Percentiles rank a stretch among this genome's conserved stretches.
Conservation (phyloP, 148 eudicot species). For the Dianthus caryophyllus region DNA sequence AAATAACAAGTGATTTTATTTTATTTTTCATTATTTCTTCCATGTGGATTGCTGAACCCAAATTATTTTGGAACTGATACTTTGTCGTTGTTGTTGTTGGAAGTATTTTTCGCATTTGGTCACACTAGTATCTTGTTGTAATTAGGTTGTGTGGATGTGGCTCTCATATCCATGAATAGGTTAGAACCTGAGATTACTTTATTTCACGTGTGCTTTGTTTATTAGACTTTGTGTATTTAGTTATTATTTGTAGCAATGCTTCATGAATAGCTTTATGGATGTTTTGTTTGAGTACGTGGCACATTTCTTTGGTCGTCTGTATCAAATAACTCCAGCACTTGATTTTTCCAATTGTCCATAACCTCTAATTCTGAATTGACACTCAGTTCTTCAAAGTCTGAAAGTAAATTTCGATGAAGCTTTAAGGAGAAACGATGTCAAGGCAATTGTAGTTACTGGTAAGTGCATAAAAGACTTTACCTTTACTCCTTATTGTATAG, state of each 20-base stretch:
- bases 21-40: too few species aligned
- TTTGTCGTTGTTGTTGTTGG: too few species aligned
- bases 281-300: not conserved
- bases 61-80: too few species aligned
- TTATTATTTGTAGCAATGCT: not conserved
- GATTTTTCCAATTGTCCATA: not conserved
- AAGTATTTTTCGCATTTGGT: too few species aligned
- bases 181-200: not conserved
- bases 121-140: not conserved
- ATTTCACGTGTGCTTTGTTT: not conserved
- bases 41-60: too few species aligned
- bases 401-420: slow-evolving; percentile 68
- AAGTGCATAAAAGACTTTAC: slow-evolving; percentile 6
- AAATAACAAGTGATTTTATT: too few species aligned
- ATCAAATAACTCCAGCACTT: not conserved
- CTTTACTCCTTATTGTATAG: slow-evolving; percentile 2
- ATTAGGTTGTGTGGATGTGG: not conserved
- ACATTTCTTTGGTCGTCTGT: not conserved
- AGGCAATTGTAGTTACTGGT: slow-evolving; percentile 97
- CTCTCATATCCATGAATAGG: not conserved
- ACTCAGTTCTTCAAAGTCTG: slow-evolving; percentile 71
- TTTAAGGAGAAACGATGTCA: slow-evolving; percentile 71
- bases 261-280: not conserved
- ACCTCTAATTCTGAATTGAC: not conserved
- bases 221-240: not conserved